phyloP scores from a whole-genome alignment of 2,329 filamentous ascomycete genomes.

The Hypoxylon sp. region DNA sequence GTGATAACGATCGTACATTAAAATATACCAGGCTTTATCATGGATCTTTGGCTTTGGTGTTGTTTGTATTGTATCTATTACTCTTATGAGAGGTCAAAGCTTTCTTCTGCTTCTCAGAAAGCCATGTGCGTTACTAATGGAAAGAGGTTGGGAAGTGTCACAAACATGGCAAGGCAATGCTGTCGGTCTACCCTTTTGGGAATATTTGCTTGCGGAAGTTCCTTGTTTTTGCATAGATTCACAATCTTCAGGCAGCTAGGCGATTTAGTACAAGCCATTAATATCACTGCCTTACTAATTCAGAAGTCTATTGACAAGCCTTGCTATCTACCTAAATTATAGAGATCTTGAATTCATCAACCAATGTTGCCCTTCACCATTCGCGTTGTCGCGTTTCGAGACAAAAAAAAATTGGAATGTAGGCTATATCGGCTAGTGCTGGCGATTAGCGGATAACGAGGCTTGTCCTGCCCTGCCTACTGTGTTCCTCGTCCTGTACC shows the following conservation, averaged over 20 bases:
- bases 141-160: slow-evolving; percentile 18
- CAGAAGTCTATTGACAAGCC: neutral
- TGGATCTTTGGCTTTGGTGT: neutral
- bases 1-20: slow-evolving; percentile 9
- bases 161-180: slow-evolving; percentile 31
- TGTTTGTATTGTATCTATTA: slow-evolving; percentile 31
- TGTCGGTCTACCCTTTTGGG: slow-evolving; percentile 38
- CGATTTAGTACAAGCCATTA: slow-evolving; percentile 17
- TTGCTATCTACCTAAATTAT: slow-evolving; percentile 15
- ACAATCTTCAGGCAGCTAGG: slow-evolving; percentile 2
- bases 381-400: slow-evolving; percentile 22
- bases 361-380: slow-evolving; percentile 5
- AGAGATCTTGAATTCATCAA: neutral
- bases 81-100: neutral
- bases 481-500: slow-evolving; percentile 19
- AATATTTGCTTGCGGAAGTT: slow-evolving; percentile 32
- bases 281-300: slow-evolving; percentile 17
- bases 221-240: slow-evolving; percentile 12
- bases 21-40: slow-evolving; percentile 8
- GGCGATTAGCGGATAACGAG: slow-evolving; percentile 35
- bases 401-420: slow-evolving; percentile 25
- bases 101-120: neutral
- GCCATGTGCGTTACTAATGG: slow-evolving; percentile 2
- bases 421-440: slow-evolving; percentile 40
- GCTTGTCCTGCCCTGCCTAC: slow-evolving; percentile 21